Evolutionary conservation across 352 stramenopile species (phyloP).

Genomic region (Phytophthora pini): DNA sequence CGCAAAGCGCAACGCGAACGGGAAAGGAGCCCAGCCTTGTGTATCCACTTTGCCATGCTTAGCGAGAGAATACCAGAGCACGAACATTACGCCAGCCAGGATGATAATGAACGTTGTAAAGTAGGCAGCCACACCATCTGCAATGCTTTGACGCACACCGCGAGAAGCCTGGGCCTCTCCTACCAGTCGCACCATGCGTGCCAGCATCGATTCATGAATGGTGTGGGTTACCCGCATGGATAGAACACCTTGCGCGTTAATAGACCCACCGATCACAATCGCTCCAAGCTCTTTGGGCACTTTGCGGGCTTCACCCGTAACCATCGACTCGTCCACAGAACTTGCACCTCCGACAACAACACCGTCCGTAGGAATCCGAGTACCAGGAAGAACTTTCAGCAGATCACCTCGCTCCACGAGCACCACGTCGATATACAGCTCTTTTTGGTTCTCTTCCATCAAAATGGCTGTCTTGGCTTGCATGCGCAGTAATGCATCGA

Average conservation of each 20-base stretch:
- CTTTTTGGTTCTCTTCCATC: slow-evolving; percentile 63
- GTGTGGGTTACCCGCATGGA: slow-evolving; percentile 75
- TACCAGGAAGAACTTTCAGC: slow-evolving; percentile 72
- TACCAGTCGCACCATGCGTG: slow-evolving; percentile 75
- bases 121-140: slow-evolving; percentile 68
- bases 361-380: slow-evolving; percentile 75
- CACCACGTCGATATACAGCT: slow-evolving; percentile 78
- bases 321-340: slow-evolving; percentile 81
- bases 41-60: slow-evolving; percentile 47
- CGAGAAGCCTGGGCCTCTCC: slow-evolving; percentile 77
- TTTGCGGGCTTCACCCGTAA: slow-evolving; percentile 75
- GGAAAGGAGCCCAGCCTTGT: slow-evolving; percentile 60
- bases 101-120: slow-evolving; percentile 83
- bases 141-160: slow-evolving; percentile 65
- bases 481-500: slow-evolving; percentile 71
- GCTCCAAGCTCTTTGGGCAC: slow-evolving; percentile 67
- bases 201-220: slow-evolving; percentile 79
- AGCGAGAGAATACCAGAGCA: slow-evolving; percentile 77
- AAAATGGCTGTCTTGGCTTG: slow-evolving; percentile 91
- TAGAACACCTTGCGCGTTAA: slow-evolving; percentile 75
- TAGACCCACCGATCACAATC: slow-evolving; percentile 72
- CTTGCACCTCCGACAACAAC: slow-evolving; percentile 70
- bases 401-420: slow-evolving; percentile 78
- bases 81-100: slow-evolving; percentile 64
- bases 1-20: slow-evolving; percentile 79